Percentiles rank a stretch among this genome's conserved stretches.
Evolutionary conservation across 108 stramenopile genomes (phyloP).

Genomic region (Fragilaria crotonensis): DNA sequence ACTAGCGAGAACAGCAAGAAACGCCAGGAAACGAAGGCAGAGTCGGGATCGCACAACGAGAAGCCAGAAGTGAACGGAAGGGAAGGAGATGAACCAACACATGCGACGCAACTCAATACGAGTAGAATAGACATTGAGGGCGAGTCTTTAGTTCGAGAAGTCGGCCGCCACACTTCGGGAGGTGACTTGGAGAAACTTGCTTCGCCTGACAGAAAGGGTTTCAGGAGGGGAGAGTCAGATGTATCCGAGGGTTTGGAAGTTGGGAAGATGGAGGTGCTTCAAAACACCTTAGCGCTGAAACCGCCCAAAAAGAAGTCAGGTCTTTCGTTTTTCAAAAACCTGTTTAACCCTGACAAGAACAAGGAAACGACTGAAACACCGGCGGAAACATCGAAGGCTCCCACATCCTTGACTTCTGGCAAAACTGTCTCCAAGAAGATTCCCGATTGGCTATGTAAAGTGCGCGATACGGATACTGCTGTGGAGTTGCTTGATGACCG

Average conservation of each 20-base stretch:
- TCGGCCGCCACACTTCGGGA: too few relatives aligned
- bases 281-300: too few relatives aligned
- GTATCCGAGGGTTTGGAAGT: too few relatives aligned
- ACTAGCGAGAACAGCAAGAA: neutral
- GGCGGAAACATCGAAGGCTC: neutral
- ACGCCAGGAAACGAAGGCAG: neutral
- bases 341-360: neutral
- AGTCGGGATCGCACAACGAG: neutral
- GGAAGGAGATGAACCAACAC: conserved; percentile 1
- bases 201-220: too few relatives aligned
- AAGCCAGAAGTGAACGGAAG: neutral
- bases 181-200: too few relatives aligned
- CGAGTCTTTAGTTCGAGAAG: too few relatives aligned
- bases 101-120: neutral
- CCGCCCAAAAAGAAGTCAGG: neutral
- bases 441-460: neutral
- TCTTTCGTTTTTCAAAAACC: neutral
- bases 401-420: neutral
- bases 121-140: neutral
- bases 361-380: neutral
- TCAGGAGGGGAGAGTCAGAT: too few relatives aligned
- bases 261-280: too few relatives aligned
- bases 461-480: neutral
- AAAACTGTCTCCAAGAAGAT: conserved; percentile 3
- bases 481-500: conserved; percentile 11